Evolutionary conservation across 371 early-diverging fungal species (phyloP).

Genomic region (Actinomortierella ambigua): DNA sequence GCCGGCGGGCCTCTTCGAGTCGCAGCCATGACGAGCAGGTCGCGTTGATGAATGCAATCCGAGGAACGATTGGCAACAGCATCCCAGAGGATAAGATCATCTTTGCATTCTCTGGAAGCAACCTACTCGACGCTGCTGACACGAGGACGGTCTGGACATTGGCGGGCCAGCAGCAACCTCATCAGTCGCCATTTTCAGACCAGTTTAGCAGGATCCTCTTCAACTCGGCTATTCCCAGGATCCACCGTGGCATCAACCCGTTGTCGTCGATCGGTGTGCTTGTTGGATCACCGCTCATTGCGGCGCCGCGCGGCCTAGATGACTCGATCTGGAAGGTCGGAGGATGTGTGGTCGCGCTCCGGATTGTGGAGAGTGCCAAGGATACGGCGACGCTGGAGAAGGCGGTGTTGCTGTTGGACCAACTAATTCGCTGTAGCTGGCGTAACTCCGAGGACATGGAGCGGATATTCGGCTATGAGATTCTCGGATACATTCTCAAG

Average conservation of each 20-base stretch:
- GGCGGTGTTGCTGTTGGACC: conserved; percentile 63
- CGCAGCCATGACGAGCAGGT: conserved; percentile 49
- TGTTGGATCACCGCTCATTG: conserved; percentile 59
- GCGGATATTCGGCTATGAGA: conserved; percentile 72
- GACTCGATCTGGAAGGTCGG: conserved; percentile 80
- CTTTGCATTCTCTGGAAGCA: conserved; percentile 69
- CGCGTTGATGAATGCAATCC: conserved; percentile 59
- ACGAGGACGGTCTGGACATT: conserved; percentile 47
- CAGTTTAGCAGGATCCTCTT: conserved; percentile 51
- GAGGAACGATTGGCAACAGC: conserved; percentile 53
- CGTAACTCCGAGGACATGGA: conserved; percentile 80
- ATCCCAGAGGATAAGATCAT: conserved; percentile 66
- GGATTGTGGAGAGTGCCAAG: conserved; percentile 65
- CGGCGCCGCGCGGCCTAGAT: conserved; percentile 63
- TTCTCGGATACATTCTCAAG: conserved; percentile 69
- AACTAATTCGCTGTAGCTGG: conserved; percentile 71
- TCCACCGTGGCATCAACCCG: conserved; percentile 55
- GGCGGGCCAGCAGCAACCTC: conserved; percentile 51
- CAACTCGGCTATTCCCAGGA: conserved; percentile 66
- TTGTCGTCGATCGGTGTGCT: conserved; percentile 56
- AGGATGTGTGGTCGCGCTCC: conserved; percentile 68
- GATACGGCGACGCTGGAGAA: conserved; percentile 62
- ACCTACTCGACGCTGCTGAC: conserved; percentile 54
- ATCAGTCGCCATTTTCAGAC: conserved; percentile 21
- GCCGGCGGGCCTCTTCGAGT: conserved; percentile 51